A percentile compares a stretch with the other conserved stretches of the same genome.
phyloP scores from a whole-genome alignment of 2,329 filamentous ascomycete species.

The Curvularia spicifera region DNA sequence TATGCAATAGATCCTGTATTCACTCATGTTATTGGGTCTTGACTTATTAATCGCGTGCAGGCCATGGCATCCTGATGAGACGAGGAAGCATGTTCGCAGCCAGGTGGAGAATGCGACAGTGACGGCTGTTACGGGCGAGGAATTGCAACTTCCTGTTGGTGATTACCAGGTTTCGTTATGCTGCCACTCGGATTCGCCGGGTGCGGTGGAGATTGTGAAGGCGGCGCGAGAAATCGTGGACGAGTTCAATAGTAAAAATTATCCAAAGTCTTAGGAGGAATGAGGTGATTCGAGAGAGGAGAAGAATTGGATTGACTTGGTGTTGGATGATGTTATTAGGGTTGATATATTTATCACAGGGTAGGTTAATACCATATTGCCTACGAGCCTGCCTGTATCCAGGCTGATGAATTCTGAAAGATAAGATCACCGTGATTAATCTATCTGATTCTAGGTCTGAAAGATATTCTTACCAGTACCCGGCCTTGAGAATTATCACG shows the following conservation, averaged over 20 bases:
- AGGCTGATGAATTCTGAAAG: no score
- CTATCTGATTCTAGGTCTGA: no score
- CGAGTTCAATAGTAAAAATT: conserved; percentile 47
- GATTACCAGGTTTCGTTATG: conserved; percentile 54
- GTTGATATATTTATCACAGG: not conserved
- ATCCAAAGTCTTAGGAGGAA: conserved; percentile 6
- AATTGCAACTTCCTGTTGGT: conserved; percentile 51
- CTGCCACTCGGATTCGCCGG: conserved; percentile 55
- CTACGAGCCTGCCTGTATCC: not conserved
- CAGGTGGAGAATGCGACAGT: conserved; percentile 52
- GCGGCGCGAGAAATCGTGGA: conserved; percentile 53
- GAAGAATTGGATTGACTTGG: not conserved
- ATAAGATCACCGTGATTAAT: no score
- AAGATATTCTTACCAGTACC: no score
- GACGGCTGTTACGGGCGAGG: conserved; percentile 52
- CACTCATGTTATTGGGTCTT: not conserved
- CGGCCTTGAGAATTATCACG: no score
- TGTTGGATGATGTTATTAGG: not conserved
- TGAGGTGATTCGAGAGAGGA: not conserved
- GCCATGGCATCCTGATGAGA: conserved; percentile 53
- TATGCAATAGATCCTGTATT: conserved; percentile 17
- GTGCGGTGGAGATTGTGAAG: conserved; percentile 53
- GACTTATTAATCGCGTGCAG: conserved; percentile 20
- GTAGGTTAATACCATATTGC: not conserved
- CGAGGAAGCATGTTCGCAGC: conserved; percentile 49